These are phyloP conservation scores for Sphagnum magellanicum DNA, from an alignment of 228 moss, liverwort and hornwort species.

Conservation along the genomic window DNA sequence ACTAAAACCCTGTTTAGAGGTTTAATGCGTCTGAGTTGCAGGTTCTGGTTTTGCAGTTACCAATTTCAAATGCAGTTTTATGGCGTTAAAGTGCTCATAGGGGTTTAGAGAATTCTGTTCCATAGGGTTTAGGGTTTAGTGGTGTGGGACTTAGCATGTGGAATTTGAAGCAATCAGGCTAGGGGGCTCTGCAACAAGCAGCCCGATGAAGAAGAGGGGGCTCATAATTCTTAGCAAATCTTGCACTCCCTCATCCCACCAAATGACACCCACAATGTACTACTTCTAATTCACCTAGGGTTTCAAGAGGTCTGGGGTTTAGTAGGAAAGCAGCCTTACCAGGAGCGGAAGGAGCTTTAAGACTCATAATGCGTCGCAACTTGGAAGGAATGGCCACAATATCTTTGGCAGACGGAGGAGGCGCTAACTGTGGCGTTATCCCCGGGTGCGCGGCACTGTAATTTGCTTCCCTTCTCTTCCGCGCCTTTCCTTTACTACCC, in stretches of 20 bases:
- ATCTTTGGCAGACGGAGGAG: conserved; percentile 61
- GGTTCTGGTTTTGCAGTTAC: no score
- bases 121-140: no score
- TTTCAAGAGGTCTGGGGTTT: neutral
- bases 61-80: no score
- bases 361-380: conserved; percentile 66
- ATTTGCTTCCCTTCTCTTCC: conserved; percentile 64
- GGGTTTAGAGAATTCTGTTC: no score
- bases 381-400: conserved; percentile 75
- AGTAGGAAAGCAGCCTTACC: conserved; percentile 17
- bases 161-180: no score
- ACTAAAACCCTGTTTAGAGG: no score
- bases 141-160: no score
- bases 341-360: conserved; percentile 23
- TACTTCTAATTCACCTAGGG: neutral
- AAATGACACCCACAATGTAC: neutral
- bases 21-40: no score
- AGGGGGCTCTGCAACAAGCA: no score
- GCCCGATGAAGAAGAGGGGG: no score
- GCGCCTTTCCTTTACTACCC: conserved; percentile 48
- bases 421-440: conserved; percentile 29
- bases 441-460: conserved; percentile 61
- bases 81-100: no score
- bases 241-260: neutral
- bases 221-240: neutral